Evolutionary conservation across 1,284 basidiomycete species (phyloP).

Genomic region (Xerocomus nothofagi): DNA sequence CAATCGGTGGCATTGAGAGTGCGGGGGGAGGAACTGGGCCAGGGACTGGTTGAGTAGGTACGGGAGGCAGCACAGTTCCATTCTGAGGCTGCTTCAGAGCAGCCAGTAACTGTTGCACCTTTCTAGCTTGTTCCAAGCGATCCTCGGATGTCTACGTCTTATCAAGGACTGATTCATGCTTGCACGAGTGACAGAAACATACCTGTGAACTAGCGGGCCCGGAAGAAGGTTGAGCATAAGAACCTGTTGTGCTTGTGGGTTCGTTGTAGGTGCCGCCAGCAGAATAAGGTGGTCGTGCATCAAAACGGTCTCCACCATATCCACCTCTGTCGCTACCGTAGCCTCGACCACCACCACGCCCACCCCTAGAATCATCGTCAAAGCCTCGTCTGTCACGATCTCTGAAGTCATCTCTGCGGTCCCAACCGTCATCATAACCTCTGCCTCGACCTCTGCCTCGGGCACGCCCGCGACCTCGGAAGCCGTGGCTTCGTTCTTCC

Average conservation of each 20-base stretch:
- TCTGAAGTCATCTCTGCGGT: constrained; percentile 45
- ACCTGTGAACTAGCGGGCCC: constrained; percentile 21
- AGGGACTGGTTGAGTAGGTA: constrained; percentile 36
- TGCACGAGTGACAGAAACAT: constrained; percentile 8
- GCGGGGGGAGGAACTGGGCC: constrained; percentile 36
- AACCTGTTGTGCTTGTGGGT: constrained; percentile 25
- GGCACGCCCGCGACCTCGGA: constrained; percentile 43
- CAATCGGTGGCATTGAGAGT: constrained; percentile 36
- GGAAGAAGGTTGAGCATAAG: constrained; percentile 25
- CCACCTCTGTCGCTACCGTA: constrained; percentile 37
- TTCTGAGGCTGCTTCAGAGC: constrained; percentile 70
- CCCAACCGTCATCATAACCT: constrained; percentile 43
- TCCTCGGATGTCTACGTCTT: constrained; percentile 49
- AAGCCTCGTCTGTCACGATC: constrained; percentile 49
- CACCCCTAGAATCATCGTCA: constrained; percentile 45
- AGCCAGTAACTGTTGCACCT: constrained; percentile 77
- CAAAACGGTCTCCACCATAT: constrained; percentile 39
- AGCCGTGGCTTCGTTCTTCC: constrained; percentile 45
- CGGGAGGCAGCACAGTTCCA: constrained; percentile 30
- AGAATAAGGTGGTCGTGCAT: constrained; percentile 33
- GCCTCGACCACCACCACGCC: constrained; percentile 40
- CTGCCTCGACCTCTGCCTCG: constrained; percentile 41
- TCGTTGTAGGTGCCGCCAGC: constrained; percentile 34
- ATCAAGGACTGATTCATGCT: constrained; percentile 4
- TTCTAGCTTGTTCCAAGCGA: constrained; percentile 77